These are phyloP conservation scores for Bruguiera sexangula DNA, from an alignment of 345 rosid species.

Conservation along the genomic window DNA sequence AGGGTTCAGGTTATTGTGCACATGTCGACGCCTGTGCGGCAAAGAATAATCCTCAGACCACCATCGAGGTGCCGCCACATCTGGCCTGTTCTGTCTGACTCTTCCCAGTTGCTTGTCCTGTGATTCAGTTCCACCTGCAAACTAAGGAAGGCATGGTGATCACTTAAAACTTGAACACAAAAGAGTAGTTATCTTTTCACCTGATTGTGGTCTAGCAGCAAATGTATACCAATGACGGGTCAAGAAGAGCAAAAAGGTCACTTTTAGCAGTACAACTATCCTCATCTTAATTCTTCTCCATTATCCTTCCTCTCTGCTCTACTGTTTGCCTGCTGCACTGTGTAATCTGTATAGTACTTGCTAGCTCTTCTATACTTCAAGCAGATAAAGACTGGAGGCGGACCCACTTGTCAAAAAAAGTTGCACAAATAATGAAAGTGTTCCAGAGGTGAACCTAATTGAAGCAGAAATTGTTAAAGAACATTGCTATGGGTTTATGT, in stretches of 20 bases:
- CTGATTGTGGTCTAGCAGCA: slow-evolving; percentile 18
- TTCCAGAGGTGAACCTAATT: slow-evolving; percentile 10
- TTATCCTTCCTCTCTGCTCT: slow-evolving; percentile 4
- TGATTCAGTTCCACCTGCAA: slow-evolving; percentile 14
- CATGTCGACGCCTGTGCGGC: slow-evolving; percentile 18
- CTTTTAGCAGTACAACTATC: slow-evolving; percentile 14
- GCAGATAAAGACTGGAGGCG: slow-evolving; percentile 16
- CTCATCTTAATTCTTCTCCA: slow-evolving; percentile 18
- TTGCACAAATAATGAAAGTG: neutral
- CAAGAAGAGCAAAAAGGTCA: slow-evolving; percentile 21
- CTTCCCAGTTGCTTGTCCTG: slow-evolving; percentile 1
- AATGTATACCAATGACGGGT: slow-evolving; percentile 8
- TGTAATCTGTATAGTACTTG: neutral
- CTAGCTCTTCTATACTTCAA: neutral
- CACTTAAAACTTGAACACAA: neutral
- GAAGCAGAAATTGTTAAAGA: slow-evolving; percentile 1
- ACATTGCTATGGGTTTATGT: slow-evolving; percentile 11
- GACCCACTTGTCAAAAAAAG: slow-evolving; percentile 1
- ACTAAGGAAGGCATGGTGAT: neutral
- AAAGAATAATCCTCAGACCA: slow-evolving; percentile 29
- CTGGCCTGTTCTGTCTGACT: neutral
- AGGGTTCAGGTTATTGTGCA: slow-evolving; percentile 32
- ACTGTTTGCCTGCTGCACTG: slow-evolving; percentile 1
- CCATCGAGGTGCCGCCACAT: neutral
- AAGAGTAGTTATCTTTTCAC: neutral